phyloP scores from a whole-genome alignment of 306 rosid species.

The Lotus japonicus region DNA sequence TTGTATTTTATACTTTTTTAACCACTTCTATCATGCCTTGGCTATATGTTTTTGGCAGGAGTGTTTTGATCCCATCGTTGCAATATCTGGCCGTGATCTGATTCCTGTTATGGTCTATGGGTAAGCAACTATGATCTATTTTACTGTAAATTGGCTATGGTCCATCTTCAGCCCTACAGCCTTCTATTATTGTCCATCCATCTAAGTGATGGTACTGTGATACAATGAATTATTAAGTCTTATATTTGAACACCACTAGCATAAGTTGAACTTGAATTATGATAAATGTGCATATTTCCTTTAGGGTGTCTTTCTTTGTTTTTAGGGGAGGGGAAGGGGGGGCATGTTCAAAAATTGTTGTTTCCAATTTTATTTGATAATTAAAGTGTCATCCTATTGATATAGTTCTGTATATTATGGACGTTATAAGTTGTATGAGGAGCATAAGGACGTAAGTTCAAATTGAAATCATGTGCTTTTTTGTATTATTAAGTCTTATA shows the following conservation, averaged over 20 bases:
- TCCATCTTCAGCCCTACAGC: not conserved
- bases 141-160: not conserved
- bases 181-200: not conserved
- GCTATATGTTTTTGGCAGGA: constrained; percentile 84
- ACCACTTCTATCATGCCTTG: constrained; percentile 21
- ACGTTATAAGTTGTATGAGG: no score
- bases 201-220: not conserved
- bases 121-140: constrained; percentile 40
- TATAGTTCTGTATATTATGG: no score
- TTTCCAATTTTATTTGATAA: no score
- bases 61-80: constrained; percentile 98
- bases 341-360: no score
- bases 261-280: not conserved
- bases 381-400: no score
- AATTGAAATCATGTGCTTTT: no score
- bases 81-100: constrained; percentile 90
- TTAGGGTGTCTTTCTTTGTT: no score
- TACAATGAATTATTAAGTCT: not conserved
- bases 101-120: constrained; percentile 99
- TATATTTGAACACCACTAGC: not conserved
- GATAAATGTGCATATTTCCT: not conserved
- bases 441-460: no score
- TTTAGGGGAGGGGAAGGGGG: no score
- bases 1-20: not conserved
- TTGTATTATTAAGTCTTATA: not conserved